phyloP scores from a whole-genome alignment of 306 rosid genomes.

The Fragaria vesca region DNA sequence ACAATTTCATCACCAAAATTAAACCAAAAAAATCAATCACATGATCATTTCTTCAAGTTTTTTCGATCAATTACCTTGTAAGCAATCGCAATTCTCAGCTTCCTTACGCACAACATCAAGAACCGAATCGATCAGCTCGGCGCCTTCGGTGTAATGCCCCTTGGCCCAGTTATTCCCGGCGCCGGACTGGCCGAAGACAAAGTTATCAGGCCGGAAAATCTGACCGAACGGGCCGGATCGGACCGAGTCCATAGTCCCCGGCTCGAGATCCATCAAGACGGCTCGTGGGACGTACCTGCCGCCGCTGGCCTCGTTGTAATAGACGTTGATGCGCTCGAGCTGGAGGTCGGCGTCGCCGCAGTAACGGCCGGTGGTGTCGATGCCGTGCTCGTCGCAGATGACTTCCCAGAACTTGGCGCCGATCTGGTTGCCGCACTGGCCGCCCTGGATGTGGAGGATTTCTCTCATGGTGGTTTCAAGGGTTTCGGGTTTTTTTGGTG shows the following conservation, averaged over 20 bases:
- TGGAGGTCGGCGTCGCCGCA: conserved; percentile 48
- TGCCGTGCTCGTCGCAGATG: conserved; percentile 54
- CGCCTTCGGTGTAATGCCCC: conserved; percentile 53
- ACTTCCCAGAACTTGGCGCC: conserved; percentile 63
- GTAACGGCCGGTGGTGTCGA: conserved; percentile 41
- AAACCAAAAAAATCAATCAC: background rate
- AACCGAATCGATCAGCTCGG: conserved; percentile 52
- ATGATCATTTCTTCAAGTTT: background rate
- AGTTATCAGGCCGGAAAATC: conserved; percentile 51
- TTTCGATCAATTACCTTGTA: conserved; percentile 34
- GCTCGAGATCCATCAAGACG: conserved; percentile 57
- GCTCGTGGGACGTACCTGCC: conserved; percentile 54
- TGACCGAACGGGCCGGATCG: conserved; percentile 50
- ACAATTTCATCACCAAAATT: background rate
- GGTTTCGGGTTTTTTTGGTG: background rate
- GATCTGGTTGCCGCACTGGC: conserved; percentile 56
- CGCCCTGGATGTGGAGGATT: conserved; percentile 53
- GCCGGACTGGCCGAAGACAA: conserved; percentile 53
- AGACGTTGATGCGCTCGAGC: conserved; percentile 49
- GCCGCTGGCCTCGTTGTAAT: conserved; percentile 51
- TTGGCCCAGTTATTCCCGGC: conserved; percentile 60
- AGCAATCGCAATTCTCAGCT: conserved; percentile 55
- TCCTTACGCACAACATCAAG: conserved; percentile 54
- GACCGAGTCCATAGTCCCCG: conserved; percentile 53
- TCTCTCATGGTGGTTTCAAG: conserved; percentile 35